A percentile compares a stretch with the other conserved stretches of the same genome.
phyloP scores from a whole-genome alignment of 2,329 filamentous ascomycete genomes.

The Colletotrichum chrysophilum region DNA sequence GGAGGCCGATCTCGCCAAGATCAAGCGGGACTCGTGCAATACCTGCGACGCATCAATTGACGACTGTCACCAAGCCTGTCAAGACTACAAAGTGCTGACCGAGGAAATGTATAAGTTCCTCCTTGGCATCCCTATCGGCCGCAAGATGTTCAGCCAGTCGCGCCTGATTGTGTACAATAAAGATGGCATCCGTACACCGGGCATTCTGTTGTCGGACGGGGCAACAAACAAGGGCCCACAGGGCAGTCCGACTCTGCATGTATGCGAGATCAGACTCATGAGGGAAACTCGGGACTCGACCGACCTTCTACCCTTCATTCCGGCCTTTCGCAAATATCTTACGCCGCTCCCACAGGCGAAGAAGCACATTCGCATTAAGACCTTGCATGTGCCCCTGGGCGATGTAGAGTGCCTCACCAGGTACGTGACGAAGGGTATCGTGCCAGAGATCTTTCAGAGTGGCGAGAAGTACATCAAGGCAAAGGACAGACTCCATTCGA shows the following conservation, averaged over 20 bases:
- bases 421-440: conserved; percentile 63
- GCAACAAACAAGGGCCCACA: conserved; percentile 62
- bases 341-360: conserved; percentile 70
- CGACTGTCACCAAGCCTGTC: conserved; percentile 79
- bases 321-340: conserved; percentile 71
- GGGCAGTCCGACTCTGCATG: conserved; percentile 72
- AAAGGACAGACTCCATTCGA: conserved; percentile 69
- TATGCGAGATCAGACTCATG: conserved; percentile 77
- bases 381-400: conserved; percentile 71
- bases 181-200: conserved; percentile 82
- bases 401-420: conserved; percentile 87
- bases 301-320: conserved; percentile 86
- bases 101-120: conserved; percentile 79
- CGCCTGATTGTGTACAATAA: conserved; percentile 84
- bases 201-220: conserved; percentile 80
- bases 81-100: conserved; percentile 82
- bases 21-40: conserved; percentile 83
- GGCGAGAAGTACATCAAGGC: conserved; percentile 58
- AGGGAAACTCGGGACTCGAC: conserved; percentile 75
- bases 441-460: conserved; percentile 63
- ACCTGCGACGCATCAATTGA: conserved; percentile 84
- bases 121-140: conserved; percentile 80
- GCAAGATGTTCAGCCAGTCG: conserved; percentile 77
- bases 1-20: conserved; percentile 87
- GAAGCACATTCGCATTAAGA: conserved; percentile 71